A percentile compares a stretch with the other conserved stretches of the same genome.
Evolutionary conservation across 768 basidiomycete genomes (phyloP).

Genomic region (Suillus subluteus): DNA sequence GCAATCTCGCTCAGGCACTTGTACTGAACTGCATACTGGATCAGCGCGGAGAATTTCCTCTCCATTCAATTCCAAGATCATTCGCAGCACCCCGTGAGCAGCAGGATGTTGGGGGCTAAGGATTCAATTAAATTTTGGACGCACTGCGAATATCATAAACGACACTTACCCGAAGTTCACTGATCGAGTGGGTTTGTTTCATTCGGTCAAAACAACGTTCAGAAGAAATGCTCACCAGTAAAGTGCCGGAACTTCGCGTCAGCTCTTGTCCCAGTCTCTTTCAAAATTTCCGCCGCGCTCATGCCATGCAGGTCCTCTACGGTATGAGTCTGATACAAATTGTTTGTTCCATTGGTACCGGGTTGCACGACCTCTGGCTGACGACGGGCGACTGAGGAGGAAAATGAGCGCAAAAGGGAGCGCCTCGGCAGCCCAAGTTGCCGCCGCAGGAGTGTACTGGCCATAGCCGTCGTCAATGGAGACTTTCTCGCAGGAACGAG

Average conservation of each 20-base stretch:
- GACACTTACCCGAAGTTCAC: constrained; percentile 87
- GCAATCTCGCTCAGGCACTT: not conserved
- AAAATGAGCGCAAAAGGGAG: constrained; percentile 28
- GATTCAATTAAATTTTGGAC: constrained; percentile 4
- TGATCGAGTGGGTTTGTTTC: constrained; percentile 33
- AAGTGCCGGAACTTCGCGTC: constrained; percentile 91
- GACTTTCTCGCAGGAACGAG: constrained; percentile 11
- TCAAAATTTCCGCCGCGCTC: constrained; percentile 77
- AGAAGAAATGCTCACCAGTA: constrained; percentile 62
- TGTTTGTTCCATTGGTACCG: constrained; percentile 41
- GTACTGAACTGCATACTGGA: constrained; percentile 53
- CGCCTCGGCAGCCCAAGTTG: constrained; percentile 45
- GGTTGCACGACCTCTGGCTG: constrained; percentile 29
- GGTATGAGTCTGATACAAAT: constrained; percentile 65
- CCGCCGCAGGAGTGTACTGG: constrained; percentile 67
- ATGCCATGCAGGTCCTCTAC: constrained; percentile 88
- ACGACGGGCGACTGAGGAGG: constrained; percentile 29
- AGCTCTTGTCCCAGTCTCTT: constrained; percentile 68
- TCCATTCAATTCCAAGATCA: constrained; percentile 97
- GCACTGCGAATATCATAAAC: not conserved
- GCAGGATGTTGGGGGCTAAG: constrained; percentile 89
- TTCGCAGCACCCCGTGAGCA: constrained; percentile 95
- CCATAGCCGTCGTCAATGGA: constrained; percentile 51
- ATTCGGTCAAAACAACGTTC: constrained; percentile 8
- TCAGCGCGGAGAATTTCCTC: constrained; percentile 91